phyloP scores from a whole-genome alignment of 805 yeast species.

The Candida anglica region DNA sequence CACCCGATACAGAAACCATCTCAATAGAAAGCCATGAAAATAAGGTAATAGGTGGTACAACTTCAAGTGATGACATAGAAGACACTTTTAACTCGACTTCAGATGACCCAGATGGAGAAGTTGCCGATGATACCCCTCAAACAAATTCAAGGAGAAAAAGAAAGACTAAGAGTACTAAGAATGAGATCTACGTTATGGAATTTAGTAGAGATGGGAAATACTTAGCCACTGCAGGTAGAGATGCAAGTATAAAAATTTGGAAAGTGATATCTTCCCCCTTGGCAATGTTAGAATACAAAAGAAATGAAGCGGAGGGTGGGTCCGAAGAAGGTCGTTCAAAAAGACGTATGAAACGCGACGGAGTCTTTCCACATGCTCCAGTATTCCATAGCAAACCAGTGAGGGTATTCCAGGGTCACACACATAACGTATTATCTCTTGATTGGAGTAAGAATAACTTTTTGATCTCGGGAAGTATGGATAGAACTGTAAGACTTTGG shows the following conservation, averaged over 20 bases:
- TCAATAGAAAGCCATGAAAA: too few species aligned
- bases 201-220: conserved; percentile 79
- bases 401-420: conserved; percentile 61
- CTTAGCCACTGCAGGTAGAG: conserved; percentile 82
- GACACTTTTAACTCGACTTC: too few species aligned
- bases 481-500: conserved; percentile 80
- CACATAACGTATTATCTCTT: conserved; percentile 63
- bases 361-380: conserved; percentile 53
- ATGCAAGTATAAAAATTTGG: conserved; percentile 67
- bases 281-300: conserved; percentile 51
- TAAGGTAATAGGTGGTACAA: too few species aligned
- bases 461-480: conserved; percentile 77
- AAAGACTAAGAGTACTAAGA: conserved; percentile 11
- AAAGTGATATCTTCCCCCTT: conserved; percentile 71
- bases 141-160: too few species aligned
- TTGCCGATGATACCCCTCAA: too few species aligned
- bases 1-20: too few species aligned
- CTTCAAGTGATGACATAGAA: too few species aligned
- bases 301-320: conserved; percentile 13
- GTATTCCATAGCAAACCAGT: conserved; percentile 70
- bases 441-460: conserved; percentile 91
- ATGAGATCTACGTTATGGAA: conserved; percentile 68
- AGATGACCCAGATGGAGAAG: too few species aligned
- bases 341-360: conserved; percentile 3
- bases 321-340: background rate